Conservation (phyloP, 2,329 filamentous ascomycete species). For the Fusarium clavum region DNA sequence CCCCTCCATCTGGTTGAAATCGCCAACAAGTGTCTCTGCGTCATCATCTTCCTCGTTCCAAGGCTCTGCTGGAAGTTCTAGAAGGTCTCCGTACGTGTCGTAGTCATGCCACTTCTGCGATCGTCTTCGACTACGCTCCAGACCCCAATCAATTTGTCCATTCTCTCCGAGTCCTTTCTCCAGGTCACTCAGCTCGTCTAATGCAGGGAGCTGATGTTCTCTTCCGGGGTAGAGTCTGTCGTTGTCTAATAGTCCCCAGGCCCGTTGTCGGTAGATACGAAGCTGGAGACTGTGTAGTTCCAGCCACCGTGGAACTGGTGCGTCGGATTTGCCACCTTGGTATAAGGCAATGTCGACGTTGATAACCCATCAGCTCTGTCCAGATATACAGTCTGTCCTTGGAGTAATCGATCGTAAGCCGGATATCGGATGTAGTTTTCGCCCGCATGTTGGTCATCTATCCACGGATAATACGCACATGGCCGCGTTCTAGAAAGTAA, state of each 20-base stretch:
- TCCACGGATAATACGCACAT: neutral
- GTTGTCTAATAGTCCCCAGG: neutral
- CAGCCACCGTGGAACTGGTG: neutral
- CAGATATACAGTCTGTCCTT: neutral
- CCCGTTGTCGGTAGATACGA: neutral
- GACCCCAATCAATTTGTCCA: neutral
- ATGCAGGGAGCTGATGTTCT: neutral
- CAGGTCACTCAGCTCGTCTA: neutral
- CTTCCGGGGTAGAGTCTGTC: neutral
- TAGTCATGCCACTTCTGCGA: neutral
- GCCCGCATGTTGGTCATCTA: neutral
- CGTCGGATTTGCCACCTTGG: neutral
- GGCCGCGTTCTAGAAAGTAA: neutral
- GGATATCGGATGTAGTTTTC: neutral
- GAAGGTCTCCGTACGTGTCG: neutral
- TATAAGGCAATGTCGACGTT: neutral
- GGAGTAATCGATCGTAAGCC: neutral
- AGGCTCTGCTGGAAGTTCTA: neutral
- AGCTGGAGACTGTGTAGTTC: neutral
- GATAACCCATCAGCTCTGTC: neutral
- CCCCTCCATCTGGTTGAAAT: neutral
- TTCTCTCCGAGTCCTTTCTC: neutral
- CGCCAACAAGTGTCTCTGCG: neutral
- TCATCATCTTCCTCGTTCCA: neutral
- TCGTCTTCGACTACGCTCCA: neutral